Evolutionary conservation across 495 filamentous ascomycete species (phyloP).

Genomic region (Cladorrhinum samala): DNA sequence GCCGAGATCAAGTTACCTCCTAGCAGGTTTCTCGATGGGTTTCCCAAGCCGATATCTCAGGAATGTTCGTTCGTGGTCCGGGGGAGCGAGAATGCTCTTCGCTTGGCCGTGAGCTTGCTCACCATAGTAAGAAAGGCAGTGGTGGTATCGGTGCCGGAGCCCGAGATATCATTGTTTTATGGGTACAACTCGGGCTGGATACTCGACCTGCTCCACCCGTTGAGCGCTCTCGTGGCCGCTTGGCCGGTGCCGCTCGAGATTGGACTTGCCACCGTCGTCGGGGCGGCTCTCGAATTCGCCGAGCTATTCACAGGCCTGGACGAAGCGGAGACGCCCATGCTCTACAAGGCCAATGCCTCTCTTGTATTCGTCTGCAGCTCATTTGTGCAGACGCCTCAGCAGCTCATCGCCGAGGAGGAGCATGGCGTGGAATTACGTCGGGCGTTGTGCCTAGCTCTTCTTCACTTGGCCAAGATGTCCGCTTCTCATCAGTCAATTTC

Average conservation of each 20-base stretch:
- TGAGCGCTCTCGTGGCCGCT: constrained; percentile 19
- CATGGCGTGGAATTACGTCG: constrained; percentile 5
- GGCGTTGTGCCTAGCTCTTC: constrained; percentile 23
- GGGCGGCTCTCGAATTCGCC: constrained; percentile 23
- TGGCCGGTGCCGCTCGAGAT: constrained; percentile 24
- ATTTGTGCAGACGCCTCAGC: constrained; percentile 11
- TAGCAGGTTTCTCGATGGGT: constrained; percentile 9
- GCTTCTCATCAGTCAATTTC: constrained; percentile 25
- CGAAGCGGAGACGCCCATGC: constrained; percentile 17
- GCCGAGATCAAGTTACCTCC: constrained; percentile 21
- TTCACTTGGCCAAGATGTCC: constrained; percentile 28
- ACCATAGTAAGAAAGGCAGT: constrained; percentile 15
- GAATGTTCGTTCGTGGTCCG: constrained; percentile 15
- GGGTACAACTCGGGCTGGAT: constrained; percentile 28
- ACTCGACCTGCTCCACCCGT: constrained; percentile 29
- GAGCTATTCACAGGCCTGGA: constrained; percentile 4
- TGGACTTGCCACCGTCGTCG: constrained; percentile 19
- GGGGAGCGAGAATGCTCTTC: constrained; percentile 20
- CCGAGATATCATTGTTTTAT: constrained; percentile 12
- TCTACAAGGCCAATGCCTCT: constrained; percentile 27
- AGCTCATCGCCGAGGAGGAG: constrained; percentile 19
- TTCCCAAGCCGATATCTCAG: constrained; percentile 6
- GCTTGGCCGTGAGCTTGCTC: constrained; percentile 21
- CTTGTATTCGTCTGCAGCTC: constrained; percentile 31
- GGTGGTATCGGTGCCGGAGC: background rate